These are phyloP conservation scores for Metschnikowia hibisci DNA, from an alignment of 805 yeast genomes.

Conservation along the genomic window DNA sequence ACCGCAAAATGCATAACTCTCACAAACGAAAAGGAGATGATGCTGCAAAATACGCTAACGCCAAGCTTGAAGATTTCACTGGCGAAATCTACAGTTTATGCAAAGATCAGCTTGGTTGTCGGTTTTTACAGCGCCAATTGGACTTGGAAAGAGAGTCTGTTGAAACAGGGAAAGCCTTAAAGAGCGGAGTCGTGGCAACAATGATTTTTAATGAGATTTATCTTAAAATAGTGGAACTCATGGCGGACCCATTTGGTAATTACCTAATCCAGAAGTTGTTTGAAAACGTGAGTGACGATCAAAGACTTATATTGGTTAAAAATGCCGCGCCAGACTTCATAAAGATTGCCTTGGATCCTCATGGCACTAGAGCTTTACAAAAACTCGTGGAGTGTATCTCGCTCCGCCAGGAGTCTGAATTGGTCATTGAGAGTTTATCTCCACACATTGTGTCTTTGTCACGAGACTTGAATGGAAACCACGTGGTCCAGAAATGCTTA, in stretches of 20 bases:
- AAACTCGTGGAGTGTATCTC: constrained; percentile 80
- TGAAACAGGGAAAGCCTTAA: constrained; percentile 9
- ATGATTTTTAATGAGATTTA: constrained; percentile 79
- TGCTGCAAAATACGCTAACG: constrained; percentile 64
- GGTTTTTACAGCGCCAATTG: constrained; percentile 84
- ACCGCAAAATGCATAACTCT: constrained; percentile 39
- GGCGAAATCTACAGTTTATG: constrained; percentile 78
- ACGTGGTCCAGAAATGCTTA: constrained; percentile 89
- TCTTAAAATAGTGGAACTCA: constrained; percentile 74
- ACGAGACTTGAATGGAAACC: constrained; percentile 92
- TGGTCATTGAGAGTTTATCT: constrained; percentile 56
- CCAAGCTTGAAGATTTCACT: constrained; percentile 61
- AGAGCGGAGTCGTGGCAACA: constrained; percentile 53
- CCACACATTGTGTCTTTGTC: constrained; percentile 76
- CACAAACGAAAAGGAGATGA: constrained; percentile 54
- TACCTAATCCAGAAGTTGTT: constrained; percentile 87
- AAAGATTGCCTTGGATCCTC: constrained; percentile 83
- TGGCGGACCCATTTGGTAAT: constrained; percentile 97
- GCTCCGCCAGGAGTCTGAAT: constrained; percentile 64
- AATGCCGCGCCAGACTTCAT: constrained; percentile 72
- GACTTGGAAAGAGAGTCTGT: constrained; percentile 48
- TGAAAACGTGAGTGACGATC: constrained; percentile 67
- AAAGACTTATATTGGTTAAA: constrained; percentile 64
- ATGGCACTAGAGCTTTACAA: constrained; percentile 94
- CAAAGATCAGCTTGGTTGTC: constrained; percentile 95